Evolutionary conservation across 2,329 filamentous ascomycete species (phyloP).

Genomic region (Parastagonospora nodorum): DNA sequence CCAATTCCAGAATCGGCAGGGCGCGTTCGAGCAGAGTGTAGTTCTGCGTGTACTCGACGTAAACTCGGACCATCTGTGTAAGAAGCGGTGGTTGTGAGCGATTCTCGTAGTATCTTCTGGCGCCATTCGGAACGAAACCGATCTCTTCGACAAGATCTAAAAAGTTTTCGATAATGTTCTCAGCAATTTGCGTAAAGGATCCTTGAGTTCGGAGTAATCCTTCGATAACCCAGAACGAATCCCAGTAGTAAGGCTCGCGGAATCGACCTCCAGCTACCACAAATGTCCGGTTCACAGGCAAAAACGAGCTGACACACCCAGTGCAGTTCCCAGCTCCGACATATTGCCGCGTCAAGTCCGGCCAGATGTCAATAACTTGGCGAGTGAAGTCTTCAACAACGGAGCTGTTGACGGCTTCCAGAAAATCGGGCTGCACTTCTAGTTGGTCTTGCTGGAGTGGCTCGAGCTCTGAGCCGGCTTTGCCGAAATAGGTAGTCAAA

Average conservation of each 20-base stretch:
- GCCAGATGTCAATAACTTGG: constrained; percentile 73
- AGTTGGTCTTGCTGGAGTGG: constrained; percentile 59
- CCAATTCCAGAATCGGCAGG: constrained; percentile 65
- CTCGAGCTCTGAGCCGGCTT: constrained; percentile 67
- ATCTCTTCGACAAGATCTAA: constrained; percentile 67
- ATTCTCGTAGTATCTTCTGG: constrained; percentile 70
- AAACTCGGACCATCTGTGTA: constrained; percentile 68
- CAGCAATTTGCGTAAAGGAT: constrained; percentile 65
- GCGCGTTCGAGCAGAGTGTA: constrained; percentile 64
- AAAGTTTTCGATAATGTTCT: constrained; percentile 73
- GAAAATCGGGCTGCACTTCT: constrained; percentile 62
- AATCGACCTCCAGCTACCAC: constrained; percentile 75
- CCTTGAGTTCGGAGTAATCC: constrained; percentile 69
- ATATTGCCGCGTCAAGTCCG: constrained; percentile 67
- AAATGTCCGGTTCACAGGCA: constrained; percentile 69
- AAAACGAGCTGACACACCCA: constrained; percentile 67
- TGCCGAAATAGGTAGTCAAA: constrained; percentile 65
- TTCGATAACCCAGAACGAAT: constrained; percentile 71
- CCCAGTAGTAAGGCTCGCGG: constrained; percentile 74
- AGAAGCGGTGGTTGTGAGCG: constrained; percentile 70
- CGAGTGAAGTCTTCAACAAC: constrained; percentile 65
- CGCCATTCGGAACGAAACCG: constrained; percentile 71
- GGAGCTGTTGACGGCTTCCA: constrained; percentile 60
- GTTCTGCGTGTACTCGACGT: constrained; percentile 69
- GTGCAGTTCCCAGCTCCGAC: constrained; percentile 55